Percentiles rank a stretch among this genome's conserved stretches.
Conservation (phyloP, 352 stramenopile species). For the Thalassiosira mediterranea region DNA sequence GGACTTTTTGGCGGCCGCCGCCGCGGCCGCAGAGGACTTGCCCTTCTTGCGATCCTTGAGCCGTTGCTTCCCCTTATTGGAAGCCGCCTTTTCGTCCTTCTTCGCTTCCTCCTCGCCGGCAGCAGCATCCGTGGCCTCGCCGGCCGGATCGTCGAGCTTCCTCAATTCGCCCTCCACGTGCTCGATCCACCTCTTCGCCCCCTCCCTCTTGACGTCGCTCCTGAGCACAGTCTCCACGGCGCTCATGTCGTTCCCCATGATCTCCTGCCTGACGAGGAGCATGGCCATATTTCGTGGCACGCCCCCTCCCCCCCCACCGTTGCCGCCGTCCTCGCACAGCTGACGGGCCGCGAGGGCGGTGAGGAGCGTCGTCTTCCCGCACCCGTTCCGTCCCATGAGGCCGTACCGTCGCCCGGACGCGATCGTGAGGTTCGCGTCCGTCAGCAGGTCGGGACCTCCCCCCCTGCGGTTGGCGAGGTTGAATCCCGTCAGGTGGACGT, state of each 20-base stretch:
- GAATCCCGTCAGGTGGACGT: constrained; percentile 70
- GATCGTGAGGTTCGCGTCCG: constrained; percentile 64
- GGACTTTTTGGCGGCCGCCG: constrained; percentile 29
- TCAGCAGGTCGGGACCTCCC: constrained; percentile 63
- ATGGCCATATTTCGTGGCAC: constrained; percentile 74
- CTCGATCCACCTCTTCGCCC: constrained; percentile 67
- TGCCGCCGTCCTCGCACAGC: too few species aligned
- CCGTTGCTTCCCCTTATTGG: constrained; percentile 51
- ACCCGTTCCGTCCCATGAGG: constrained; percentile 66
- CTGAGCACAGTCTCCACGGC: constrained; percentile 71
- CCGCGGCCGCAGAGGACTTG: constrained; percentile 17
- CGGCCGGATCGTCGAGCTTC: constrained; percentile 49
- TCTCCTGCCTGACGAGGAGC: constrained; percentile 77
- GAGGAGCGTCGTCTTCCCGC: constrained; percentile 94
- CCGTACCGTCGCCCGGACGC: constrained; percentile 61
- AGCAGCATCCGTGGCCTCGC: neutral
- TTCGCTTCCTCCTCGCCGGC: neutral
- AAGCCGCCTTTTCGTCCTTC: neutral
- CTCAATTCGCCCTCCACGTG: constrained; percentile 61
- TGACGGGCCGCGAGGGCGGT: constrained; percentile 95
- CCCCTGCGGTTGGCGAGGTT: constrained; percentile 72
- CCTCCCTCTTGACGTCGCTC: constrained; percentile 70
- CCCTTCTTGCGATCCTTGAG: constrained; percentile 61
- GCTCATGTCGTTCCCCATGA: constrained; percentile 67
- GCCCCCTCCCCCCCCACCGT: constrained; percentile 20